Conservation (phyloP, 2,329 filamentous ascomycete species). For the Ambrosiella xylebori region DNA sequence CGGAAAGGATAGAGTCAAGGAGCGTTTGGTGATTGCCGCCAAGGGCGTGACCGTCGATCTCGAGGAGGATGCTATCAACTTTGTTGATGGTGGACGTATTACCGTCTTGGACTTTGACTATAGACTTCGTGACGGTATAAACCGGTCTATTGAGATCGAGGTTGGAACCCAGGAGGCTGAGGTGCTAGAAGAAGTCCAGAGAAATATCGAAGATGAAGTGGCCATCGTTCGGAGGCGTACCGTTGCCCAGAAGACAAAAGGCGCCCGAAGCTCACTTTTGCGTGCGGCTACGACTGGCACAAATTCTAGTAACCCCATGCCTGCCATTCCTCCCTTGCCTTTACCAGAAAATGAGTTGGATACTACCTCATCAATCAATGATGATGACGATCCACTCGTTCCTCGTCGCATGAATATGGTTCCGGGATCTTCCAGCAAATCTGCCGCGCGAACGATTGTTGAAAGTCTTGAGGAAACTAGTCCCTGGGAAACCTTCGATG, state of each 20-base stretch:
- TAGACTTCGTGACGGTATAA: constrained; percentile 34
- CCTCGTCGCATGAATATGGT: constrained; percentile 26
- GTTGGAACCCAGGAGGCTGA: constrained; percentile 55
- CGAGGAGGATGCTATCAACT: constrained; percentile 56
- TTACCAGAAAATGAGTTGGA: constrained; percentile 7
- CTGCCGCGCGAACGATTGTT: not conserved
- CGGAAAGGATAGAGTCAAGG: constrained; percentile 27
- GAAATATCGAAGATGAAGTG: constrained; percentile 61
- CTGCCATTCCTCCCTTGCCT: constrained; percentile 19
- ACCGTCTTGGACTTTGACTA: constrained; percentile 61
- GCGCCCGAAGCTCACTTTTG: constrained; percentile 29
- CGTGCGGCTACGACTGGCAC: constrained; percentile 27
- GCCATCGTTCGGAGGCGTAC: constrained; percentile 62
- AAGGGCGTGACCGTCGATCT: constrained; percentile 46
- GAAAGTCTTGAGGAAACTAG: constrained; percentile 13
- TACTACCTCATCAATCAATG: constrained; percentile 16
- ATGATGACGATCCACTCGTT: constrained; percentile 34
- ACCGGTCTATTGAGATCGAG: constrained; percentile 47
- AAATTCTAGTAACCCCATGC: constrained; percentile 10
- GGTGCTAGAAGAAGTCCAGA: constrained; percentile 52
- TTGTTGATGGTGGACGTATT: constrained; percentile 62
- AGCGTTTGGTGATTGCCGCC: constrained; percentile 52
- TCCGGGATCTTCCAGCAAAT: constrained; percentile 11
- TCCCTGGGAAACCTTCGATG: constrained; percentile 40
- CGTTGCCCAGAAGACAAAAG: constrained; percentile 42